Conservation (phyloP, 75 land plant genomes). For the Cunninghamia lanceolata region DNA sequence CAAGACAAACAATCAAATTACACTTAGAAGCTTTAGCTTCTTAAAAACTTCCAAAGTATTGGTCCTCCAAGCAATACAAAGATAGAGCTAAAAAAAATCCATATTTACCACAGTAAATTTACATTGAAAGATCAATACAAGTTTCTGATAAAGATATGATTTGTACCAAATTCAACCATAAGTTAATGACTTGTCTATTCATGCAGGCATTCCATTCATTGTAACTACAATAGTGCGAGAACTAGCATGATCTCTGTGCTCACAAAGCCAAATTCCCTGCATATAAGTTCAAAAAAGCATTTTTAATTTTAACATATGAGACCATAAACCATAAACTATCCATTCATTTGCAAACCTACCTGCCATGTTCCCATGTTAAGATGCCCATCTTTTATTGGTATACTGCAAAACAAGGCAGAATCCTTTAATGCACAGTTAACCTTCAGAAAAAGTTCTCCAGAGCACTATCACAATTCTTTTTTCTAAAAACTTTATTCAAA, state of each 20-base stretch:
- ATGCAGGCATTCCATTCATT: conserved; percentile 37
- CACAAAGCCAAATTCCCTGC: conserved; percentile 80
- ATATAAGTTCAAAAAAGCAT: not conserved
- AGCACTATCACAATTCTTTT: not conserved
- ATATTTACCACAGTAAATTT: not conserved
- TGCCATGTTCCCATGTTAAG: conserved; percentile 99
- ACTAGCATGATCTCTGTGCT: conserved; percentile 64
- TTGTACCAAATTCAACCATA: not conserved
- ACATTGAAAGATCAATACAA: not conserved
- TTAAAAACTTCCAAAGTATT: not conserved
- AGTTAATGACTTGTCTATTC: not conserved
- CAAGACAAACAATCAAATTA: not conserved
- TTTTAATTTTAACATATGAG: not conserved
- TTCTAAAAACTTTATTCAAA: not conserved
- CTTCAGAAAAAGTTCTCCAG: not conserved
- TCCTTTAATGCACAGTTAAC: not conserved
- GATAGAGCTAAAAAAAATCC: not conserved
- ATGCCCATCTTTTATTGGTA: conserved; percentile 86
- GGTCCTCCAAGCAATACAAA: not conserved
- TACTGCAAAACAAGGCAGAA: conserved; percentile 37
- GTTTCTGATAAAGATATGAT: not conserved
- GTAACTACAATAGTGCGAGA: conserved; percentile 57
- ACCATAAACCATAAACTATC: not conserved
- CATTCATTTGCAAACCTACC: conserved; percentile 46
- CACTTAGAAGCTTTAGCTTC: not conserved